Base-by-base conservation (phyloP, 495 filamentous ascomycete genomes). In the Lasiosphaeria miniovina region DNA sequence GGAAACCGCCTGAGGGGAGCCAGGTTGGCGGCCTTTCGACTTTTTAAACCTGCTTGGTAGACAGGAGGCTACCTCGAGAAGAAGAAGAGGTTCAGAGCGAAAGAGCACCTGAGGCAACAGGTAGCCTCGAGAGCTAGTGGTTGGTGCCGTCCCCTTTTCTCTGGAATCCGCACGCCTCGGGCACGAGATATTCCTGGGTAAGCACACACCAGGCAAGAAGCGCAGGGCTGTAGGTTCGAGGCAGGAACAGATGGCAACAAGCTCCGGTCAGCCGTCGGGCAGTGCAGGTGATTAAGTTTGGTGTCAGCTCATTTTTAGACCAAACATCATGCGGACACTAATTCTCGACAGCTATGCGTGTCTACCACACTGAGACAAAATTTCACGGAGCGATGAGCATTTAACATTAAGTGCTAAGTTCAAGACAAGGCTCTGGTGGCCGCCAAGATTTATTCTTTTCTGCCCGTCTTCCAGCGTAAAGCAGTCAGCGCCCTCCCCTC, bases 1-100 rank as follows among this genome's bases (percentile, higher is more conserved):
- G 65, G 59, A 55, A 62, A 53, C 15, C 65, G 65, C 15, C 61
- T 24, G 43, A 65, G 61, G 57, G 62, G 67, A 53, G 67, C 67
- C 67, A 70, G 54, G 24, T 65, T 70, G 24, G 15, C 54, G 43
- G 56, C 40, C 49, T 8, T 31, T 52, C n/a, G 6, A 36, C 17
- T 55, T 46, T 41, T 51, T 55, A 51, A 46, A 46, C 43, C 43
- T 46, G 43, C 12, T 14, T n/a, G 43, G 15, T n/a, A 46, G 43
- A n/a, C 12, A 14, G 12, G 15, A 46, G 43, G 14, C 8, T 41
- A 41, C 38, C 38, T 41, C 38, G 38, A 14, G 14, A 14, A 41
- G 38, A 8, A n/a, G 43, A 11, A 46, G 11, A 46, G 12, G 43
- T 14, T n/a, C 43, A 46, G 43, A 46, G 43, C 43, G 24, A 24